A percentile compares a stretch with the other conserved stretches of the same genome.
Evolutionary conservation across 495 filamentous ascomycete genomes (phyloP).

Genomic region (Saxophila tyrrhenica): DNA sequence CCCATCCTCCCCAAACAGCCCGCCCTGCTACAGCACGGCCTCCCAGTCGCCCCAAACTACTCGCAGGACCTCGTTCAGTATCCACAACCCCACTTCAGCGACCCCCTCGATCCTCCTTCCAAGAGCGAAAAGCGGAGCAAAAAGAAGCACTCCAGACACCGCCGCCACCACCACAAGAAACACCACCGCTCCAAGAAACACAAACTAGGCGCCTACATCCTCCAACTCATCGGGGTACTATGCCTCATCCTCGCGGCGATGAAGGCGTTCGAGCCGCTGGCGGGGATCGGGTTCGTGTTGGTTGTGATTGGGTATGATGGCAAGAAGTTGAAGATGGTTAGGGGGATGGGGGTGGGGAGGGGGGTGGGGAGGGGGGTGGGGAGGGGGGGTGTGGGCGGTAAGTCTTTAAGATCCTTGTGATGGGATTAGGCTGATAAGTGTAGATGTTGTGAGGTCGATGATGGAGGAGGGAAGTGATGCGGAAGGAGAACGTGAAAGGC

Average conservation of each 20-base stretch:
- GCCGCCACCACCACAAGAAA: neutral
- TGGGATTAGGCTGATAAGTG: no score
- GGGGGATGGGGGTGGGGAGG: no score
- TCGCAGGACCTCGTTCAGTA: no score
- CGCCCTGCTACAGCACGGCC: no score
- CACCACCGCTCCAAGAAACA: neutral
- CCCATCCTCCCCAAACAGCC: no score
- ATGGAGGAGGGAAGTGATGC: neutral
- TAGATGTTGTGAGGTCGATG: neutral
- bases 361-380: no score
- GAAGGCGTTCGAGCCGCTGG: neutral
- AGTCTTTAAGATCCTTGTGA: neutral
- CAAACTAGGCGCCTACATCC: neutral
- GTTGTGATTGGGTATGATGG: neutral
- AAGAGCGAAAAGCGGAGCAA: neutral
- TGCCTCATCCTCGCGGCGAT: neutral
- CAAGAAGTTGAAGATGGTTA: neutral
- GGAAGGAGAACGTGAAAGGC: neutral
- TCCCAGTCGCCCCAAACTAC: no score
- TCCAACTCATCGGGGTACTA: neutral
- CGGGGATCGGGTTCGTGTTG: neutral
- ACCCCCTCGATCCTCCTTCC: no score
- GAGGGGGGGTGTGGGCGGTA: neutral
- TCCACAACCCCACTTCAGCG: no score
- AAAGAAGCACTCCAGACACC: no score